phyloP scores from a whole-genome alignment of 2,329 filamentous ascomycete species.

The Zasmidium cellare region DNA sequence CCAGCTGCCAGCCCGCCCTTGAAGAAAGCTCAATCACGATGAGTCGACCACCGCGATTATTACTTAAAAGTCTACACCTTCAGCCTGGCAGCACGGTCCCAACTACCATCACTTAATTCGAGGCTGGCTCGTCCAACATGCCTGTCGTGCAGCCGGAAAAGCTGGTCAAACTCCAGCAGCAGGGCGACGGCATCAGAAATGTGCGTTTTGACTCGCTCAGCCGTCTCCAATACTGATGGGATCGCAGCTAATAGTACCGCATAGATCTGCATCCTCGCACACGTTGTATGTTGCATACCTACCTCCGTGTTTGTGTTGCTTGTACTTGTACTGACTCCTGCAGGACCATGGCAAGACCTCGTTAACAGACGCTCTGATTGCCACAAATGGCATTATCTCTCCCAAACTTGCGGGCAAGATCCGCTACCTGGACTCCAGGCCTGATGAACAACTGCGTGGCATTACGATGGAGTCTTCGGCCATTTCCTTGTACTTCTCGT shows the following conservation, averaged over 20 bases:
- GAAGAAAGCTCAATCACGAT: not conserved
- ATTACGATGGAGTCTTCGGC: constrained; percentile 99
- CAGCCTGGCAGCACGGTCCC: not conserved
- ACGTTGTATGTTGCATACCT: constrained; percentile 64
- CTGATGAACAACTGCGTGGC: constrained; percentile 91
- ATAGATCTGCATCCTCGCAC: constrained; percentile 85
- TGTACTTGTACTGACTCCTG: constrained; percentile 4
- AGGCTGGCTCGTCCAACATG: constrained; percentile 56
- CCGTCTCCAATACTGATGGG: constrained; percentile 4
- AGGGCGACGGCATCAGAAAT: constrained; percentile 88
- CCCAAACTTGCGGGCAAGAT: constrained; percentile 97
- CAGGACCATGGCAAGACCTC: constrained; percentile 97
- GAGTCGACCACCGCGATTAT: not conserved
- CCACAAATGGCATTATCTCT: constrained; percentile 99
- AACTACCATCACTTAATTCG: not conserved
- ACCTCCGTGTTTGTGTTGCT: too few relatives aligned
- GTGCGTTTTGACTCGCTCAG: constrained; percentile 52
- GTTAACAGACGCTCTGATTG: constrained; percentile 90
- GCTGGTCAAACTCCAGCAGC: constrained; percentile 83
- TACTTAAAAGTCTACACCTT: not conserved
- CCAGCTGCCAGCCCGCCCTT: not conserved
- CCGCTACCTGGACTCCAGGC: constrained; percentile 91
- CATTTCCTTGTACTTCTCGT: constrained; percentile 93
- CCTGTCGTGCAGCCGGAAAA: constrained; percentile 89
- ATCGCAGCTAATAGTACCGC: constrained; percentile 22